Evolutionary conservation across 805 yeast species (phyloP).

Genomic region (Spathaspora girioi): DNA sequence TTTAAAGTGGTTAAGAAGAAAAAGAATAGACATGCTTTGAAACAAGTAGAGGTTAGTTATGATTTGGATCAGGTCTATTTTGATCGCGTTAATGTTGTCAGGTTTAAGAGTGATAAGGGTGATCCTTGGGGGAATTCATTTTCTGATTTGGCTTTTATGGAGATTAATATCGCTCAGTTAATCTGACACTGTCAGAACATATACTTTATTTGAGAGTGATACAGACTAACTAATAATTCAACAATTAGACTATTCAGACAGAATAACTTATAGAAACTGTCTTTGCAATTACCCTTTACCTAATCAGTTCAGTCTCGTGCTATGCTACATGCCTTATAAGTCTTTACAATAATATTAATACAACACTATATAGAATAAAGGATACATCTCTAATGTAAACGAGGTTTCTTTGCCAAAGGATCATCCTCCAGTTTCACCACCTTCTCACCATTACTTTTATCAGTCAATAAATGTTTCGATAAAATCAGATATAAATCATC

Average conservation of each 20-base stretch:
- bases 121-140: conserved; percentile 51
- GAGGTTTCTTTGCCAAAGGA: neutral
- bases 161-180: too few relatives aligned
- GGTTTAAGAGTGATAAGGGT: conserved; percentile 16
- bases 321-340: too few relatives aligned
- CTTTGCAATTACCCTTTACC: too few relatives aligned
- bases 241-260: too few relatives aligned
- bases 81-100: conserved; percentile 12
- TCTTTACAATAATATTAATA: too few relatives aligned
- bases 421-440: neutral
- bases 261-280: too few relatives aligned
- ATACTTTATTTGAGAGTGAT: too few relatives aligned
- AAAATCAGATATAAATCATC: conserved; percentile 77
- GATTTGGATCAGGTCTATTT: conserved; percentile 30
- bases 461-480: conserved; percentile 63
- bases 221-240: too few relatives aligned
- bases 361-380: neutral
- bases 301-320: too few relatives aligned
- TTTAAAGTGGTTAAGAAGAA: conserved; percentile 15
- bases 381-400: neutral
- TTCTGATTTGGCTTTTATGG: conserved; percentile 50
- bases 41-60: conserved; percentile 31
- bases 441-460: conserved; percentile 10
- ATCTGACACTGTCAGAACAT: too few relatives aligned
- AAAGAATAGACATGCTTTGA: conserved; percentile 20